Evolutionary conservation across 768 basidiomycete genomes (phyloP), one percentile per base, ranked within the genome.

Genomic region (Xerocomellus chrysenteron): DNA sequence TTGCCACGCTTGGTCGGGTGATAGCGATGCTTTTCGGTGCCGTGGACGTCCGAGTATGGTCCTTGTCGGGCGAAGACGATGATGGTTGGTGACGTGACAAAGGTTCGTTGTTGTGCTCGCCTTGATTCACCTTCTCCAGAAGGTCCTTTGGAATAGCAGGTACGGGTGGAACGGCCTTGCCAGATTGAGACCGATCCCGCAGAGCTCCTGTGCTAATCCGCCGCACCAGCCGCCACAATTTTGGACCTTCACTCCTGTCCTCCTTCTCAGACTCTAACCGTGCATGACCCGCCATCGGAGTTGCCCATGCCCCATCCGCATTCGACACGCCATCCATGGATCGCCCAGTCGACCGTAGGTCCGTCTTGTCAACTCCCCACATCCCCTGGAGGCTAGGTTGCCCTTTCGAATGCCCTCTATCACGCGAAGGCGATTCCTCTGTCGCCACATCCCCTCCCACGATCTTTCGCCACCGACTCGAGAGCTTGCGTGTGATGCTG

Each of bases 171-270:
- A 78, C 76, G 1, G 58, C 54, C 12, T 65, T 60, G 28, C 62
- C 60, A 13, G 55, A 51, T 30, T 53, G 55, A 39, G 58, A 65
- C 61, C 78, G 82, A 17, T 88, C 87, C 54, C 84, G 78, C 42
- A 88, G 68, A 10, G 78, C 83, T 9, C 85, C 83, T 0, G 82
- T 79, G 57, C 86, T 88, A 57, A 90, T 82, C 40, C 85, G 78
- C 68, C 87, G 88, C 77, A 90, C 78, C 49, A 90, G 65, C 68
- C 78, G 85, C 86, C 86, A 88, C 2, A 88, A 68, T 62, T 76
- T 83, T 47, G 75, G 76, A 8, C 78, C 74, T 6, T 77, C 73
- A 6, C 46, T 45, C 14, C 36, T 48, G 1, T 56, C 59, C 21
- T 17, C 51, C n/a, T 58, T 60, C 9, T 63, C 66, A 43, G 62